phyloP scores from a whole-genome alignment of 1,139 yeast species.

The Candida mesenterica region DNA sequence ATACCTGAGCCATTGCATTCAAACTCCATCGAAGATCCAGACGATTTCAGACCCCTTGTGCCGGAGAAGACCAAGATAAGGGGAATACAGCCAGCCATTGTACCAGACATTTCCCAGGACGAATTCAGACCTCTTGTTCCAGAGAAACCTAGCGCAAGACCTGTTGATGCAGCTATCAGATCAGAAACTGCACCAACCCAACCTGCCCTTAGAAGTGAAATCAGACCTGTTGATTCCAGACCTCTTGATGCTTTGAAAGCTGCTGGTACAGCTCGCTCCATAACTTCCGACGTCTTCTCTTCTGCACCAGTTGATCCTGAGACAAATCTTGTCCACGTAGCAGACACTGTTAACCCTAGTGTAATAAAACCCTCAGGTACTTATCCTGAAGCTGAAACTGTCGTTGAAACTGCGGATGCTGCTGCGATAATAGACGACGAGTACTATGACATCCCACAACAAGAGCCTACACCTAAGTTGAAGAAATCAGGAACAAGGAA shows the following conservation, averaged over 20 bases:
- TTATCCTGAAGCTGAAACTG: not conserved
- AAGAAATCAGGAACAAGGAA: slow-evolving; percentile 29
- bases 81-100: not conserved
- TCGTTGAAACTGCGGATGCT: too few relatives aligned
- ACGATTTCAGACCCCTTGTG: too few relatives aligned
- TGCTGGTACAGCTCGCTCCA: not conserved
- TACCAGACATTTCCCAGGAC: not conserved
- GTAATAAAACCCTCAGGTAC: not conserved
- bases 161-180: too few relatives aligned
- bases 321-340: too few relatives aligned
- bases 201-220: not conserved
- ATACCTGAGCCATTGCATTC: not conserved
- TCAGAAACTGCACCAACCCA: too few relatives aligned
- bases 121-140: not conserved
- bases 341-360: not conserved
- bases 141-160: not conserved
- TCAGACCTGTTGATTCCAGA: not conserved
- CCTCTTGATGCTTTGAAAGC: not conserved
- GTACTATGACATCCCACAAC: slow-evolving; percentile 40
- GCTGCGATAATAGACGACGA: slow-evolving; percentile 20
- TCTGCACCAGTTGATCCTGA: too few relatives aligned
- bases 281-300: too few relatives aligned
- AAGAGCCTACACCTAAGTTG: slow-evolving; percentile 33
- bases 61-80: too few relatives aligned
- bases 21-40: too few relatives aligned